These are phyloP conservation scores for Diddensiella santjacobensis DNA, from an alignment of 805 yeast species.

Conservation along the genomic window DNA sequence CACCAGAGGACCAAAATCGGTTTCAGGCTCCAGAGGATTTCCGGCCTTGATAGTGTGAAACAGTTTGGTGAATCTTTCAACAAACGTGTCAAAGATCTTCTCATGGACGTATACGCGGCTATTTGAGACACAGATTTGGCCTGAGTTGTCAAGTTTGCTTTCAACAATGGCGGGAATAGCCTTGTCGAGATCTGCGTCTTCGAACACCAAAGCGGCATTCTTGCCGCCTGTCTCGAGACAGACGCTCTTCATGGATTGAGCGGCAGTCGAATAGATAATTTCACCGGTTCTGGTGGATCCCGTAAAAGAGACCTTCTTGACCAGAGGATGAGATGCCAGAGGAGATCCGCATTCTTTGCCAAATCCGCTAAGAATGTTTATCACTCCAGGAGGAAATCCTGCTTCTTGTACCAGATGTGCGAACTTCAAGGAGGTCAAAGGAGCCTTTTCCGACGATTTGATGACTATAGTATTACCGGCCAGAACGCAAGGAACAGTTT, in stretches of 20 bases:
- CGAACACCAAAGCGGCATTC: constrained; percentile 60
- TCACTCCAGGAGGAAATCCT: constrained; percentile 56
- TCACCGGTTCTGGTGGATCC: constrained; percentile 65
- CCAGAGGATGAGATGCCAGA: constrained; percentile 46
- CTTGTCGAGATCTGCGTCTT: constrained; percentile 54
- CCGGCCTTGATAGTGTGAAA: constrained; percentile 51
- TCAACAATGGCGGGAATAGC: constrained; percentile 53
- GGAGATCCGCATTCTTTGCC: constrained; percentile 51
- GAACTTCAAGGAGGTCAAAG: constrained; percentile 55
- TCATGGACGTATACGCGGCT: constrained; percentile 56
- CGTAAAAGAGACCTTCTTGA: constrained; percentile 59
- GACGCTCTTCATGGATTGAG: constrained; percentile 55
- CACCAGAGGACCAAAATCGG: constrained; percentile 48
- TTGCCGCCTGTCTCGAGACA: constrained; percentile 67
- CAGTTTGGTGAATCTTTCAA: constrained; percentile 40
- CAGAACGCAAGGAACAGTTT: constrained; percentile 63
- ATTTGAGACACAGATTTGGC: constrained; percentile 66
- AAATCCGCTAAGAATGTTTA: constrained; percentile 42
- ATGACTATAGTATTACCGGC: constrained; percentile 59
- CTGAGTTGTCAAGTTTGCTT: constrained; percentile 57
- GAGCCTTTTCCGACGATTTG: constrained; percentile 62
- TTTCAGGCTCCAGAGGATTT: constrained; percentile 48
- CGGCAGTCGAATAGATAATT: constrained; percentile 52
- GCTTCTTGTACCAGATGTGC: constrained; percentile 54
- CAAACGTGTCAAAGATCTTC: constrained; percentile 47